Conservation (phyloP, 345 rosid species). For the Laguncularia racemosa region DNA sequence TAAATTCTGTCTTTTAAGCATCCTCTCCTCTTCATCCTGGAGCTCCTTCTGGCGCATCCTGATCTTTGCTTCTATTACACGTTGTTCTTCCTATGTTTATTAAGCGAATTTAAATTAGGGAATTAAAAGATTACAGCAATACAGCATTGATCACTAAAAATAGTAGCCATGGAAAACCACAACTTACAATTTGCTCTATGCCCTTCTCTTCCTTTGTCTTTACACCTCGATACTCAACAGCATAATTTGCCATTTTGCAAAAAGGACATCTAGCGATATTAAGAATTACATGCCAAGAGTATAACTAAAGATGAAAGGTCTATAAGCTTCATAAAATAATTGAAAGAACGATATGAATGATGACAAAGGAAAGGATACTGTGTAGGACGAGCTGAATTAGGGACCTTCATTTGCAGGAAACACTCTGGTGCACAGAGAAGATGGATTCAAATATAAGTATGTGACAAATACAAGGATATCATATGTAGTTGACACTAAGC, state of each 20-base stretch:
- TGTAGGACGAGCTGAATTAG: conserved; percentile 81
- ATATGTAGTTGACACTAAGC: conserved; percentile 1
- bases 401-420: conserved; percentile 98
- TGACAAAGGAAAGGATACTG: conserved; percentile 72
- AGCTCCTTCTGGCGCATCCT: conserved; percentile 83
- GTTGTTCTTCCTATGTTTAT: conserved; percentile 75
- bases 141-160: not conserved
- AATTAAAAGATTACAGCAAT: not conserved
- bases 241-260: conserved; percentile 93
- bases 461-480: conserved; percentile 1
- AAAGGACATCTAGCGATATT: conserved; percentile 80
- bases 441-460: conserved; percentile 8
- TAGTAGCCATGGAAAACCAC: not conserved
- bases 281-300: conserved; percentile 31
- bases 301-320: not conserved
- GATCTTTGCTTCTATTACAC: conserved; percentile 93
- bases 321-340: not conserved
- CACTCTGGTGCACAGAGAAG: conserved; percentile 56
- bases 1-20: conserved; percentile 65
- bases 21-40: conserved; percentile 81
- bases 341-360: not conserved
- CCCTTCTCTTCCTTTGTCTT: conserved; percentile 96
- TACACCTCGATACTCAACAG: conserved; percentile 90
- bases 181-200: conserved; percentile 87
- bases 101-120: not conserved